Conservation (phyloP, 352 stramenopile species). For the Pythium phragmiticola region DNA sequence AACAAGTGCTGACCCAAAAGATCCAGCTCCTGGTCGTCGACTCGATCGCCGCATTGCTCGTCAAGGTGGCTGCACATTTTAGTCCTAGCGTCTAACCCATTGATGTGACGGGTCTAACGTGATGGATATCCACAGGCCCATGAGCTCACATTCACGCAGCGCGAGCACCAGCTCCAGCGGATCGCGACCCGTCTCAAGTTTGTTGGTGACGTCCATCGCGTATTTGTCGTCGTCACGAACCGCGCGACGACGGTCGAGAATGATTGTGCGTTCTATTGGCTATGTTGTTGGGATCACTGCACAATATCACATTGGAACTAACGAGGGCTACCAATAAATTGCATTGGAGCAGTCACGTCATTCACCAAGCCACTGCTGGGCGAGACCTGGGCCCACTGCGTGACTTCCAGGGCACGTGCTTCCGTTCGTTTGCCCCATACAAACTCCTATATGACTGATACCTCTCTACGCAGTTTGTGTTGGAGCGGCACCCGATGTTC, state of each 20-base stretch:
- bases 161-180: constrained; percentile 21
- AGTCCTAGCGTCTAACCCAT: neutral
- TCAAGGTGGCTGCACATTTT: constrained; percentile 30
- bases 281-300: no score
- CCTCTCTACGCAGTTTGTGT: constrained; percentile 40
- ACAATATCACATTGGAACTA: neutral
- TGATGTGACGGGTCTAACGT: neutral
- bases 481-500: constrained; percentile 53
- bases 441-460: constrained; percentile 5
- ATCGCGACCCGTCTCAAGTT: constrained; percentile 32
- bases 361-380: constrained; percentile 67
- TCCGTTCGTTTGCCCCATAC: neutral
- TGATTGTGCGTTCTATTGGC: constrained; percentile 17
- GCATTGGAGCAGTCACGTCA: constrained; percentile 32
- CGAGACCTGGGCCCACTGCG: constrained; percentile 68
- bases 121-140: constrained; percentile 10
- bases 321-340: neutral
- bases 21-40: constrained; percentile 74
- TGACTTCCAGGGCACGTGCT: constrained; percentile 50
- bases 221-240: constrained; percentile 70
- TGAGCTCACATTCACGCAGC: constrained; percentile 26
- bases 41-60: constrained; percentile 60
- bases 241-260: constrained; percentile 43
- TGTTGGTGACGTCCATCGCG: constrained; percentile 60
- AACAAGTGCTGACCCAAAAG: constrained; percentile 38